Evolutionary conservation across 805 yeast species (phyloP).

Genomic region (Zygosaccharomyces bisporus): DNA sequence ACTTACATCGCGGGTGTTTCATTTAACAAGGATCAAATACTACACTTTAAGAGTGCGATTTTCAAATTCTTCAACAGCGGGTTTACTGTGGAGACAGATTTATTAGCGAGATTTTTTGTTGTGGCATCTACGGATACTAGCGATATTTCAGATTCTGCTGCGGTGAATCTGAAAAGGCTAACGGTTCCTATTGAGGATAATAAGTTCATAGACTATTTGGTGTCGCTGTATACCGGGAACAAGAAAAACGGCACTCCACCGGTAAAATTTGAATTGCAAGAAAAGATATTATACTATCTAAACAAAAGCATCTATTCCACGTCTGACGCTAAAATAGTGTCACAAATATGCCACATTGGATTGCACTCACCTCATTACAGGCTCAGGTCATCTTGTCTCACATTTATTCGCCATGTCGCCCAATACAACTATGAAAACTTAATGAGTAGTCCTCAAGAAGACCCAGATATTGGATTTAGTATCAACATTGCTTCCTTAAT

Average conservation of each 20-base stretch:
- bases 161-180: constrained; percentile 48
- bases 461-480: constrained; percentile 32
- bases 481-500: constrained; percentile 49
- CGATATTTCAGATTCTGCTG: constrained; percentile 52
- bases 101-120: constrained; percentile 47
- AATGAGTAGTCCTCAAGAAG: constrained; percentile 6
- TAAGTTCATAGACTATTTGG: constrained; percentile 42
- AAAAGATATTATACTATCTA: constrained; percentile 49
- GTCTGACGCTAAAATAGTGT: constrained; percentile 36
- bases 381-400: constrained; percentile 54
- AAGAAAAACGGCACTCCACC: constrained; percentile 44
- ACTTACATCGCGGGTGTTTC: constrained; percentile 65
- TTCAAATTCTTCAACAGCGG: constrained; percentile 34
- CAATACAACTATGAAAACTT: constrained; percentile 29
- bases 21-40: constrained; percentile 48
- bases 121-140: constrained; percentile 62
- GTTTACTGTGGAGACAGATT: constrained; percentile 39
- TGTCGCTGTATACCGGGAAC: constrained; percentile 51
- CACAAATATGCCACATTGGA: constrained; percentile 55
- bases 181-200: constrained; percentile 50
- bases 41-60: constrained; percentile 40
- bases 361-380: constrained; percentile 49
- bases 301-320: constrained; percentile 54
- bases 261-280: constrained; percentile 51
- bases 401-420: constrained; percentile 62